Conservation (phyloP, 1,284 basidiomycete species). For the Violaceomyces palustris region DNA sequence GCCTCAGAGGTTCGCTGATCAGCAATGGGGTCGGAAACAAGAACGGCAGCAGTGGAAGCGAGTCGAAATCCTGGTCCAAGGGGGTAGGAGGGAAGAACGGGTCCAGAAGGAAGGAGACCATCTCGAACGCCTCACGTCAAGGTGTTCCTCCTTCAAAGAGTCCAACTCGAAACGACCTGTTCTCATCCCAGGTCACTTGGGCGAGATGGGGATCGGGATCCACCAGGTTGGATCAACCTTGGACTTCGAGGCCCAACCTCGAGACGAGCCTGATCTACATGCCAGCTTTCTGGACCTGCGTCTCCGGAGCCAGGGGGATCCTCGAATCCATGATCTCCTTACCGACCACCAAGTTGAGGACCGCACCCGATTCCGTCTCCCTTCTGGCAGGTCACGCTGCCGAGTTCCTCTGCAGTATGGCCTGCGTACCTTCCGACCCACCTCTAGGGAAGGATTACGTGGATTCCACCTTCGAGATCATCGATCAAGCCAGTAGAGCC, state of each 20-base stretch:
- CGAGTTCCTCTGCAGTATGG: conserved; percentile 25
- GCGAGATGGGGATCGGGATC: conserved; percentile 15
- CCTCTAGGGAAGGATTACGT: conserved; percentile 22
- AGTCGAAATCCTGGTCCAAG: too few species aligned
- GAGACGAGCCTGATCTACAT: conserved; percentile 27
- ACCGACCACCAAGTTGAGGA: conserved; percentile 9
- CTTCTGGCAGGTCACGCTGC: conserved; percentile 25
- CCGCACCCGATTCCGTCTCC: conserved; percentile 20
- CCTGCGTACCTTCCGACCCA: conserved; percentile 19
- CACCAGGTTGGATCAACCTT: too few species aligned
- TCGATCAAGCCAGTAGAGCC: conserved; percentile 21
- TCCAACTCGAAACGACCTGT: too few species aligned
- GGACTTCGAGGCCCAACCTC: too few species aligned
- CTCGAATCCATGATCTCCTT: conserved; percentile 20
- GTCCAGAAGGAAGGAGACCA: too few species aligned
- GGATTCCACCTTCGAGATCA: conserved; percentile 20
- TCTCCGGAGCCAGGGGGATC: conserved; percentile 20
- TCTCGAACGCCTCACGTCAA: too few species aligned
- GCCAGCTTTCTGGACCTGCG: conserved; percentile 32
- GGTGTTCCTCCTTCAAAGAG: too few species aligned
- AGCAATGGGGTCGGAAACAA: too few species aligned
- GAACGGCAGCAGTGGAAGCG: too few species aligned
- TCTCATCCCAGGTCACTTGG: conserved; percentile 11
- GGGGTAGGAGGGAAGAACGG: too few species aligned
- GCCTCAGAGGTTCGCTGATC: conserved; percentile 25